Percentiles rank a stretch among this genome's conserved stretches.
Conservation (phyloP, 345 rosid species). For the thale cress (Arabidopsis thaliana) region TAIR10.1 NC_003070.9:8036001-8036500, state of each 20-base stretch:
- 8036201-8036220: neutral
- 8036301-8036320: slow-evolving; percentile 13
- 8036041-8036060: too few relatives aligned
- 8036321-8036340: slow-evolving; percentile 18
- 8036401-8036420: slow-evolving; percentile 42
- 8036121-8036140: too few relatives aligned
- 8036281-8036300: slow-evolving; percentile 8
- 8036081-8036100: too few relatives aligned
- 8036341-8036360: slow-evolving; percentile 23
- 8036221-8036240: neutral
- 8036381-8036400: slow-evolving; percentile 32
- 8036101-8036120: too few relatives aligned
- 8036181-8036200: neutral
- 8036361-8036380: slow-evolving; percentile 23
- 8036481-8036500: neutral
- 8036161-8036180: neutral
- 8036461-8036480: neutral
- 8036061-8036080: too few relatives aligned
- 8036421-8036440: slow-evolving; percentile 39
- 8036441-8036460: slow-evolving; percentile 16
- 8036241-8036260: neutral
- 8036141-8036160: neutral
- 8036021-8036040: too few relatives aligned
- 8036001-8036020: too few relatives aligned
- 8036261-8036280: slow-evolving; percentile 22